phyloP scores from a whole-genome alignment of 1,284 basidiomycete genomes.

The Boletus albobrunnescens region DNA sequence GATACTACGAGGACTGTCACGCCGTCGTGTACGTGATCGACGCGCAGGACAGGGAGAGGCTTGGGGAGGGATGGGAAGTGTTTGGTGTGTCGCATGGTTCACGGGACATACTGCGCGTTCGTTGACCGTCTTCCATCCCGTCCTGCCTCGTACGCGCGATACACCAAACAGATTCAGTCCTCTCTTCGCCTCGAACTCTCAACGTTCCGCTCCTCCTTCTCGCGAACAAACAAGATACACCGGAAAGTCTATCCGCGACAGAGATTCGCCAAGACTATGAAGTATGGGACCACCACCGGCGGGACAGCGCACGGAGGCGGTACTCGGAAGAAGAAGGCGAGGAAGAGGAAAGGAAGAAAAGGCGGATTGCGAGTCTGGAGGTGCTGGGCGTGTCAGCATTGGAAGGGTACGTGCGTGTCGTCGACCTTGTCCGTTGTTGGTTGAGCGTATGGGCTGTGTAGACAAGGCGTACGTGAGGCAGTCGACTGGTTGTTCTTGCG shows the following conservation, averaged over 20 bases:
- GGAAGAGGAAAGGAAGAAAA: constrained; percentile 50
- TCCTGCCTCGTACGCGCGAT: too few species aligned
- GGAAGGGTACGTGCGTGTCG: constrained; percentile 64
- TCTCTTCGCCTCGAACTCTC: constrained; percentile 81
- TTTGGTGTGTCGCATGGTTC: constrained; percentile 62
- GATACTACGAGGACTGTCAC: constrained; percentile 92
- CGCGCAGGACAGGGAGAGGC: constrained; percentile 78
- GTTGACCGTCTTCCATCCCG: too few species aligned
- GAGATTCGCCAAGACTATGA: constrained; percentile 89
- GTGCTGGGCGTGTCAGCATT: constrained; percentile 88
- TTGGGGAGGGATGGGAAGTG: constrained; percentile 91
- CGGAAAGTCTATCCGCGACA: constrained; percentile 74
- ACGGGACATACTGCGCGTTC: constrained; percentile 11
- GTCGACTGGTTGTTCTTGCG: constrained; percentile 92
- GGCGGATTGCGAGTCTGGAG: constrained; percentile 79
- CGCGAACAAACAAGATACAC: constrained; percentile 90
- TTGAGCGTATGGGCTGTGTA: constrained; percentile 31
- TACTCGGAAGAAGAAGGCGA: constrained; percentile 46
- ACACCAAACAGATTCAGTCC: constrained; percentile 64
- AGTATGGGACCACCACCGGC: constrained; percentile 76
- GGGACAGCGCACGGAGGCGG: constrained; percentile 56
- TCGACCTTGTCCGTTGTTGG: not conserved
- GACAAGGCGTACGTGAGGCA: constrained; percentile 84
- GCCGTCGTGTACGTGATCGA: constrained; percentile 91
- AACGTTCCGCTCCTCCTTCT: constrained; percentile 83